These are phyloP conservation scores for Sisymbrium altissimum DNA, from an alignment of 345 rosid genomes.

Conservation along the genomic window DNA sequence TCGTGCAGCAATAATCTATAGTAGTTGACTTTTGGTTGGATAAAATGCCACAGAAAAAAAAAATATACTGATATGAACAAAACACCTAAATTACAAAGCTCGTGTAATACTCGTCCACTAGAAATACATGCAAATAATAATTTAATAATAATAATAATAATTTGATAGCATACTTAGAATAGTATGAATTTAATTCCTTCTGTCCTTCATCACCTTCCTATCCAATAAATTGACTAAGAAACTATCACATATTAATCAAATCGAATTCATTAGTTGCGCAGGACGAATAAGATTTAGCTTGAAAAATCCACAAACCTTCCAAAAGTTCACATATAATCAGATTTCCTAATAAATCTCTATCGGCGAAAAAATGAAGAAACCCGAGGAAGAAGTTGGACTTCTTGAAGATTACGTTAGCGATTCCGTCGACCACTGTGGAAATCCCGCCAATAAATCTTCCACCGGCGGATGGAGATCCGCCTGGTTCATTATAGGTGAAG, in stretches of 20 bases:
- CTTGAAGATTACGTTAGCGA: slow-evolving; percentile 19
- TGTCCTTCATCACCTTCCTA: neutral
- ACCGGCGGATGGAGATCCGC: slow-evolving; percentile 36
- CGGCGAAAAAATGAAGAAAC: slow-evolving; percentile 3
- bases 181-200: neutral
- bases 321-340: neutral
- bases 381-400: slow-evolving; percentile 19
- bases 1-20: neutral
- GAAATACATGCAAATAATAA: neutral
- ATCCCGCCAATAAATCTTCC: slow-evolving; percentile 19
- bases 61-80: neutral
- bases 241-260: neutral
- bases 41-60: neutral
- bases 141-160: neutral
- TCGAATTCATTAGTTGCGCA: neutral
- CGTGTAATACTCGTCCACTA: neutral
- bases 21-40: neutral
- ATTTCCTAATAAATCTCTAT: neutral
- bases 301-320: neutral
- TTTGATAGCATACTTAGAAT: neutral
- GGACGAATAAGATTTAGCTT: neutral
- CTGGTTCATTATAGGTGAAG: slow-evolving; percentile 29
- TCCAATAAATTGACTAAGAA: neutral
- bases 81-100: neutral
- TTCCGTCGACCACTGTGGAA: slow-evolving; percentile 25